Percentiles rank a stretch among this genome's conserved stretches.
Conservation (phyloP, 352 stramenopile genomes). For the Phytophthora brassicae region DNA sequence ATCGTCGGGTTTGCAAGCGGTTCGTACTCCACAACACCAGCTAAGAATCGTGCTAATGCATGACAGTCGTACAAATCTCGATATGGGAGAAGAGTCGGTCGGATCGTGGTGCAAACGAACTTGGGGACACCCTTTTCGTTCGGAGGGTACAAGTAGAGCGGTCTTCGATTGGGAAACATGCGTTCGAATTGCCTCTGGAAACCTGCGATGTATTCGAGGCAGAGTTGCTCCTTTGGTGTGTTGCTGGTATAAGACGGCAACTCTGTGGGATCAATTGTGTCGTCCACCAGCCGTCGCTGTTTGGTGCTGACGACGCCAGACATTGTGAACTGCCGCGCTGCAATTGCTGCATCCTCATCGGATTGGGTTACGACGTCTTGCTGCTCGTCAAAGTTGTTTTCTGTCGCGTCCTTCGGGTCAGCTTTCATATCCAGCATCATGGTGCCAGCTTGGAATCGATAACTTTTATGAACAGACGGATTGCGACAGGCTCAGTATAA, state of each 20-base stretch:
- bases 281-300: conserved; percentile 71
- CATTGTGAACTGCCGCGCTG: conserved; percentile 71
- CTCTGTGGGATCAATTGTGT: conserved; percentile 33
- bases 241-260: conserved; percentile 58
- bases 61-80: conserved; percentile 92
- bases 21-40: conserved; percentile 93
- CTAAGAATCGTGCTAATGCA: conserved; percentile 86
- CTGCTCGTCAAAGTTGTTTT: conserved; percentile 42
- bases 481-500: no score
- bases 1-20: conserved; percentile 84
- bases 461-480: neutral
- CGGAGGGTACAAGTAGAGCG: conserved; percentile 86
- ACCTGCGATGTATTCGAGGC: conserved; percentile 92
- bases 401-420: conserved; percentile 45
- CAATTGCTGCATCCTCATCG: conserved; percentile 59
- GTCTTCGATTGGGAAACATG: conserved; percentile 76
- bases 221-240: conserved; percentile 90
- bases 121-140: conserved; percentile 94
- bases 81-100: conserved; percentile 91
- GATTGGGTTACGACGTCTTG: conserved; percentile 57
- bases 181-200: conserved; percentile 91
- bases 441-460: neutral
- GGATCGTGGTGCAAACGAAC: conserved; percentile 94
- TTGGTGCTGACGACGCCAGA: conserved; percentile 80
- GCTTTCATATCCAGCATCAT: conserved; percentile 53